Evolutionary conservation across 2,329 filamentous ascomycete genomes (phyloP).

Genomic region (Thelonectria rubi): DNA sequence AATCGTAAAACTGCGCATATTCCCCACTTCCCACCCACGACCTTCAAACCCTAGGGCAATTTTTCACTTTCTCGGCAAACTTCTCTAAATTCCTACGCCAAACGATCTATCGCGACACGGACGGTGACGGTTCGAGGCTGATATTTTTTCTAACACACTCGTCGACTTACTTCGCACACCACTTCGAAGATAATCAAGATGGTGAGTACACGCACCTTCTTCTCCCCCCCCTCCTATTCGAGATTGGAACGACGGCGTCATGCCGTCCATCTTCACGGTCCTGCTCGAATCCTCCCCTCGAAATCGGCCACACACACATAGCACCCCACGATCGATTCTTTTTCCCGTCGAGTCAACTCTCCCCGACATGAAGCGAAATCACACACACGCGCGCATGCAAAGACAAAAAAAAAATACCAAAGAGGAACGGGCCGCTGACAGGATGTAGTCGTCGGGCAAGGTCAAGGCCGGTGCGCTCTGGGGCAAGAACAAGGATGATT

Average conservation of each 20-base stretch:
- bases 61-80: slow-evolving; percentile 50
- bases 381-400: slow-evolving; percentile 8
- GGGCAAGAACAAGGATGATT: slow-evolving; percentile 99
- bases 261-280: slow-evolving; percentile 27
- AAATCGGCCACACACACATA: slow-evolving; percentile 31
- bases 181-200: slow-evolving; percentile 58
- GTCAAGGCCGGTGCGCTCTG: slow-evolving; percentile 98
- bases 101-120: slow-evolving; percentile 48
- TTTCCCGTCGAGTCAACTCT: slow-evolving; percentile 24
- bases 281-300: slow-evolving; percentile 28
- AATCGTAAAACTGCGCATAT: slow-evolving; percentile 38
- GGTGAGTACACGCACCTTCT: slow-evolving; percentile 52
- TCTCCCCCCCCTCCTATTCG: slow-evolving; percentile 27
- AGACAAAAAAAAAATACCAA: slow-evolving; percentile 10
- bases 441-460: slow-evolving; percentile 62
- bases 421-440: slow-evolving; percentile 44
- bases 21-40: slow-evolving; percentile 35
- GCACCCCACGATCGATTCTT: slow-evolving; percentile 31
- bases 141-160: slow-evolving; percentile 47
- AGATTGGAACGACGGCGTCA: slow-evolving; percentile 26
- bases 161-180: slow-evolving; percentile 54
- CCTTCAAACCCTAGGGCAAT: slow-evolving; percentile 52
- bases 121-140: slow-evolving; percentile 50
- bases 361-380: slow-evolving; percentile 26
- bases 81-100: slow-evolving; percentile 46